Evolutionary conservation across 371 early-diverging fungal species (phyloP).

Genomic region (Parasitella parasitica): DNA sequence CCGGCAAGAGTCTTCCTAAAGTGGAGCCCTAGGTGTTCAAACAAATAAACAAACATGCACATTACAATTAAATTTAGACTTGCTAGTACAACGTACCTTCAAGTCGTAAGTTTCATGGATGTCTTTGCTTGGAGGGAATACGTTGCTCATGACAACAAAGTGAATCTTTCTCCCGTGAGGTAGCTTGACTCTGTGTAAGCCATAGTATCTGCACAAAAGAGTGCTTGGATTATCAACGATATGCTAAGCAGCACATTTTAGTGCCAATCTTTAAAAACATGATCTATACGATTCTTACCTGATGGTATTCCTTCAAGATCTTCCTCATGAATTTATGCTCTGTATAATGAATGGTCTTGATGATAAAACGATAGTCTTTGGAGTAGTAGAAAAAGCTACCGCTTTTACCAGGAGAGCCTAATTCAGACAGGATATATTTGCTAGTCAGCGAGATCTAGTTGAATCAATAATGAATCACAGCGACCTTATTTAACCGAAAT

Average conservation of each 20-base stretch:
- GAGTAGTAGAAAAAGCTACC: conserved; percentile 98
- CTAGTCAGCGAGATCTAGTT: conserved; percentile 86
- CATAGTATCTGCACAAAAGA: conserved; percentile 91
- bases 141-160: conserved; percentile 98
- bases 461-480: neutral
- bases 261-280: neutral
- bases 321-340: conserved; percentile 93
- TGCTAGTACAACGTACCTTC: conserved; percentile 59
- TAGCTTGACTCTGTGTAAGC: conserved; percentile 93
- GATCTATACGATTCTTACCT: conserved; percentile 38
- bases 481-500: neutral
- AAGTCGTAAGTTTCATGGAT: conserved; percentile 96
- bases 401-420: conserved; percentile 96
- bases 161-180: conserved; percentile 93
- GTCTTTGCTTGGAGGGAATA: conserved; percentile 95
- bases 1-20: conserved; percentile 78
- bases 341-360: conserved; percentile 95
- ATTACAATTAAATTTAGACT: neutral
- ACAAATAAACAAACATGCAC: neutral
- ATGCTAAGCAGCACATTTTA: conserved; percentile 56
- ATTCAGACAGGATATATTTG: conserved; percentile 94
- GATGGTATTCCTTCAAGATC: conserved; percentile 85
- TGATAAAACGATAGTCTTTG: conserved; percentile 96
- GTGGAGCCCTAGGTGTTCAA: conserved; percentile 59
- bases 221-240: conserved; percentile 89